phyloP scores from a whole-genome alignment of 257 asterid genomes.

The Fraxinus cuspidata region DNA sequence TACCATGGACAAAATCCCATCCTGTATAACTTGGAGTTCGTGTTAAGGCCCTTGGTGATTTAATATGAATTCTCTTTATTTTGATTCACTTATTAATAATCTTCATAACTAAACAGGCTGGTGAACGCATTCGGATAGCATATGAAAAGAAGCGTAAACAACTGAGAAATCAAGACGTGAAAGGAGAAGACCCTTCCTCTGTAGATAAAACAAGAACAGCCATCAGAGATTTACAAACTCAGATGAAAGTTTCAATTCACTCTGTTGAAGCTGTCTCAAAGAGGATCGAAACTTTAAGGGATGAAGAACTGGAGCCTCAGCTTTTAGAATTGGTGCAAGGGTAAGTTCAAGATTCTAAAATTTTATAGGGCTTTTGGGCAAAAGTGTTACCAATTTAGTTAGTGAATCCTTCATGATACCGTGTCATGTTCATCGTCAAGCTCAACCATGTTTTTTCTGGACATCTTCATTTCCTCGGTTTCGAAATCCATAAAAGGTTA shows the following conservation, averaged over 20 bases:
- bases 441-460: neutral
- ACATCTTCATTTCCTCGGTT: neutral
- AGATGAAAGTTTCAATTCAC: conserved; percentile 89
- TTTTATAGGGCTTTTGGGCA: neutral
- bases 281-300: conserved; percentile 84
- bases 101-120: conserved; percentile 50
- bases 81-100: neutral
- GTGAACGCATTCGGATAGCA: conserved; percentile 76
- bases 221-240: conserved; percentile 74
- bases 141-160: conserved; percentile 86
- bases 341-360: conserved; percentile 38
- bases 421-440: neutral
- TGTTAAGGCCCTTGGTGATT: neutral
- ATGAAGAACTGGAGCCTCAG: conserved; percentile 92
- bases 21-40: neutral
- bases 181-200: conserved; percentile 68
- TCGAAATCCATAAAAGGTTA: too few species aligned
- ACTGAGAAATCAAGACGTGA: conserved; percentile 71
- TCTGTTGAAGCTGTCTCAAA: conserved; percentile 88
- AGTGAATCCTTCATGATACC: neutral
- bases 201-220: conserved; percentile 70
- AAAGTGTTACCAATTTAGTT: neutral
- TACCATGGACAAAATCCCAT: neutral
- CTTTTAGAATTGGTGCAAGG: conserved; percentile 78
- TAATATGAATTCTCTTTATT: neutral